phyloP scores from a whole-genome alignment of 495 filamentous ascomycete species.

The Neurospora terricola region DNA sequence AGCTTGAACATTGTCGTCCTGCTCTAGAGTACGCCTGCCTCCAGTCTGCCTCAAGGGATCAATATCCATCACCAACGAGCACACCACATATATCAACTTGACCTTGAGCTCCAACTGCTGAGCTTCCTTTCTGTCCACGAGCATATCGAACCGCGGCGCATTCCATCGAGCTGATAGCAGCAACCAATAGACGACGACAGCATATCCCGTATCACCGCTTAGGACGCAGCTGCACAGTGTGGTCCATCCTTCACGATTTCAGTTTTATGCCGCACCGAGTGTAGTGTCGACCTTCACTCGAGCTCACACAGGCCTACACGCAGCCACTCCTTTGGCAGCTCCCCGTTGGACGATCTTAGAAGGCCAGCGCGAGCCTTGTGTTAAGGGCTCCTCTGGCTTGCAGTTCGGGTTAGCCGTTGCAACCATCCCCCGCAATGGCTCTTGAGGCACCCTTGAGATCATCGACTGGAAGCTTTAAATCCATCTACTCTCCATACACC shows the following conservation, averaged over 20 bases:
- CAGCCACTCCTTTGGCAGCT: background rate
- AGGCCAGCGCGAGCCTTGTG: background rate
- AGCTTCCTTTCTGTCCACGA: background rate
- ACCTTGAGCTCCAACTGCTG: background rate
- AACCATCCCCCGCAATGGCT: constrained; percentile 35
- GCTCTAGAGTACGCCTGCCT: background rate
- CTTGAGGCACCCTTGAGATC: constrained; percentile 48
- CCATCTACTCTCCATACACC: constrained; percentile 48
- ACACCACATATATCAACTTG: background rate
- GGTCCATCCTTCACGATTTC: background rate
- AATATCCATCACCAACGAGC: background rate
- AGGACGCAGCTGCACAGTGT: background rate
- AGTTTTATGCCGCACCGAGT: background rate
- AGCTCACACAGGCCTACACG: background rate
- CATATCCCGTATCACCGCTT: background rate
- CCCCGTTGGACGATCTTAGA: background rate
- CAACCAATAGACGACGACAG: background rate
- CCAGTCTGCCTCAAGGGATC: background rate
- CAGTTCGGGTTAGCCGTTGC: background rate
- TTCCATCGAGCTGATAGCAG: background rate
- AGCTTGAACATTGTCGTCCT: background rate
- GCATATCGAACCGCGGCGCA: background rate
- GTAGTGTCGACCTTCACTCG: background rate
- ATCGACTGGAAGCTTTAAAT: constrained; percentile 45
- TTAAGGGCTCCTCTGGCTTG: background rate